Evolutionary conservation across 2,329 filamentous ascomycete genomes (phyloP), one percentile per base, ranked within the genome.

Genomic region (Macrophomina tecta): DNA sequence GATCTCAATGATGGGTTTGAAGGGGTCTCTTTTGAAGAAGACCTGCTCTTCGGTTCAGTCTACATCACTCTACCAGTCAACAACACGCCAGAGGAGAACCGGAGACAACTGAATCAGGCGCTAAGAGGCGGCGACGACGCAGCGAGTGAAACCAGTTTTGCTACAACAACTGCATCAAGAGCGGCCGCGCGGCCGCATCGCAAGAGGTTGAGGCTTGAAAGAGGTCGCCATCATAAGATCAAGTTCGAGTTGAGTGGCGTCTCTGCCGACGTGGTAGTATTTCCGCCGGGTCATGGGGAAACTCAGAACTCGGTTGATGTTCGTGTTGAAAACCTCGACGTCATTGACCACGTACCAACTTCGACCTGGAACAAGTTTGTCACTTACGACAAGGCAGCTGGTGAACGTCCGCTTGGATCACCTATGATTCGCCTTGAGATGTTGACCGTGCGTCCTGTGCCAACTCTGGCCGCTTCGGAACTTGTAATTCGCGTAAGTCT

Each of bases 331-430:
- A 90, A 95, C 67, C 83, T 99, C 12, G 94, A 97, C 71, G 89
- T 99, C 16, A 97, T 95, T 69, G 95, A 99, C 77, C 93, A 97
- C 74, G 87, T 99, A 2, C 93, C 93, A 1, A 94, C 93, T 0
- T 99, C 95, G 3, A 97, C 94, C 0, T 99, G 96, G 96, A 96
- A 92, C 78, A 99, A 97, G 77, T 99, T 99, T 80, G 90, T 93
- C 14, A 98, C 94, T 0, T 97, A 97, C 73, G 91, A 97, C 81
- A 89, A 91, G 68, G 93, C 96, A 75, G 90, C 90, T 11, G 92
- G 91, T n/a, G 89, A 92, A 73, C 88, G 94, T 58, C 93, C 98
- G 79, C 90, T 92, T 78, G 91, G 90, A 18, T 91, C 90, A 14
- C 93, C 89, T 73, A 97, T 98, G 94, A 86, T 95, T 16, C 93